phyloP scores from a whole-genome alignment of 495 filamentous ascomycete genomes.

The Trichoderma orchidacearum region DNA sequence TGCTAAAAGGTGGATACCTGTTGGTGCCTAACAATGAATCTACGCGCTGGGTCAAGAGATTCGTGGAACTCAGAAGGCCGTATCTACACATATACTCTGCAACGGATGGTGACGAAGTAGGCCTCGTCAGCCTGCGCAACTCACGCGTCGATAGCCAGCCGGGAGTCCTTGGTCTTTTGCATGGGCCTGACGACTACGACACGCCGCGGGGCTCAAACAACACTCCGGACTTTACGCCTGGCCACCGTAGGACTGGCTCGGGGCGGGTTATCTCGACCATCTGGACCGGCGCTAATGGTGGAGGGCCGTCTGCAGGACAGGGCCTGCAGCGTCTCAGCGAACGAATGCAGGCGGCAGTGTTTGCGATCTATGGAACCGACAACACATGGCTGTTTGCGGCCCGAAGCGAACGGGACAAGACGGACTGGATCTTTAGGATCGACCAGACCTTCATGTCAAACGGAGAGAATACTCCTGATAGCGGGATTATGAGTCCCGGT shows the following conservation, averaged over 20 bases:
- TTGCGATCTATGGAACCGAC: slow-evolving; percentile 83
- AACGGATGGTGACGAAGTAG: slow-evolving; percentile 77
- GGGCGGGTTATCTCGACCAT: slow-evolving; percentile 16
- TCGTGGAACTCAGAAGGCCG: slow-evolving; percentile 82
- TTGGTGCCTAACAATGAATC: slow-evolving; percentile 61
- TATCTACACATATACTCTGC: slow-evolving; percentile 83
- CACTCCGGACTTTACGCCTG: slow-evolving; percentile 10
- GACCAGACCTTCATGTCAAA: slow-evolving; percentile 35
- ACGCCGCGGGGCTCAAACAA: neutral
- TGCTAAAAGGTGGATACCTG: slow-evolving; percentile 76
- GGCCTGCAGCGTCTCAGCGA: slow-evolving; percentile 30
- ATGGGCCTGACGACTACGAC: slow-evolving; percentile 23
- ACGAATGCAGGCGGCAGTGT: slow-evolving; percentile 55
- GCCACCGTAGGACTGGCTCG: slow-evolving; percentile 16
- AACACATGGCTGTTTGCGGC: slow-evolving; percentile 93
- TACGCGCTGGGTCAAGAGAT: slow-evolving; percentile 76
- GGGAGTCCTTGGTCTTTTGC: slow-evolving; percentile 65
- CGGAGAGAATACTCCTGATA: slow-evolving; percentile 10
- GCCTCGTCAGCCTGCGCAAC: slow-evolving; percentile 73
- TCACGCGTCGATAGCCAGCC: slow-evolving; percentile 78
- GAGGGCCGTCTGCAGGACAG: slow-evolving; percentile 8
- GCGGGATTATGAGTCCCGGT: slow-evolving; percentile 12
- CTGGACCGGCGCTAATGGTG: slow-evolving; percentile 15
- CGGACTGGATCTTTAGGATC: slow-evolving; percentile 86
- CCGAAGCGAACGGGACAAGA: slow-evolving; percentile 72